A percentile compares a stretch with the other conserved stretches of the same genome.
These are phyloP conservation scores for Pyrus hybrid DNA, from an alignment of 331 rosid species.

Conservation along the genomic window DNA sequence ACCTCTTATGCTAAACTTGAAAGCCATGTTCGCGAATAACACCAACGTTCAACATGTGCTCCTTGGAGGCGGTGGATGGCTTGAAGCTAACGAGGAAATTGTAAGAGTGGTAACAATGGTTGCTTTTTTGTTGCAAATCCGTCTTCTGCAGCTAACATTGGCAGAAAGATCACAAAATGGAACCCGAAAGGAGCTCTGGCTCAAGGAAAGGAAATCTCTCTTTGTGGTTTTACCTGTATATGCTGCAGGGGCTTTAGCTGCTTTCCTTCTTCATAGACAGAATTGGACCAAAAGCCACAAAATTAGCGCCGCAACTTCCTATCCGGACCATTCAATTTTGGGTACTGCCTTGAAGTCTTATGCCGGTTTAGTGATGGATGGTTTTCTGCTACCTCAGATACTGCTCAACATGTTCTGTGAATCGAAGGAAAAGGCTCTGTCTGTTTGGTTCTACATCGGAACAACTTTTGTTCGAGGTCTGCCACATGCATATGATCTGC, in stretches of 20 bases:
- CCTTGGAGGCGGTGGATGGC: slow-evolving; percentile 36
- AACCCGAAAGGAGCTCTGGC: slow-evolving; percentile 19
- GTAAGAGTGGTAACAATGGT: slow-evolving; percentile 35
- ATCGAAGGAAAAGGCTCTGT: slow-evolving; percentile 21
- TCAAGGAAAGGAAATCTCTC: slow-evolving; percentile 26
- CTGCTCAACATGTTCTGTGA: slow-evolving; percentile 39
- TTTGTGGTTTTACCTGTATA: slow-evolving; percentile 30
- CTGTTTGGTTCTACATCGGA: slow-evolving; percentile 43
- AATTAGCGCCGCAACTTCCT: neutral
- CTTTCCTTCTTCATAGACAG: slow-evolving; percentile 20
- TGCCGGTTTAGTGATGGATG: slow-evolving; percentile 45
- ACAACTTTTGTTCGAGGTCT: slow-evolving; percentile 39
- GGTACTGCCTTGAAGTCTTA: slow-evolving; percentile 34
- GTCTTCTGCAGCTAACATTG: slow-evolving; percentile 48
- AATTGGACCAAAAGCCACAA: neutral
- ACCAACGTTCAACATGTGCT: slow-evolving; percentile 1
- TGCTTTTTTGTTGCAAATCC: slow-evolving; percentile 44
- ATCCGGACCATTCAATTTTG: slow-evolving; percentile 23
- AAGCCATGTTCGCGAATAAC: slow-evolving; percentile 33
- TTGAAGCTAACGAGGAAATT: slow-evolving; percentile 32
- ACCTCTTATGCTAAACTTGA: slow-evolving; percentile 52
- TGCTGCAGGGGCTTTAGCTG: slow-evolving; percentile 25
- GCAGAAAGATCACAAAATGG: slow-evolving; percentile 28
- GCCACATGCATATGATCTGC: slow-evolving; percentile 54
- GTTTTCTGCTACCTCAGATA: slow-evolving; percentile 55